These are phyloP conservation scores for Colletotrichum godetiae DNA, from an alignment of 2,329 filamentous ascomycete genomes.

Conservation along the genomic window DNA sequence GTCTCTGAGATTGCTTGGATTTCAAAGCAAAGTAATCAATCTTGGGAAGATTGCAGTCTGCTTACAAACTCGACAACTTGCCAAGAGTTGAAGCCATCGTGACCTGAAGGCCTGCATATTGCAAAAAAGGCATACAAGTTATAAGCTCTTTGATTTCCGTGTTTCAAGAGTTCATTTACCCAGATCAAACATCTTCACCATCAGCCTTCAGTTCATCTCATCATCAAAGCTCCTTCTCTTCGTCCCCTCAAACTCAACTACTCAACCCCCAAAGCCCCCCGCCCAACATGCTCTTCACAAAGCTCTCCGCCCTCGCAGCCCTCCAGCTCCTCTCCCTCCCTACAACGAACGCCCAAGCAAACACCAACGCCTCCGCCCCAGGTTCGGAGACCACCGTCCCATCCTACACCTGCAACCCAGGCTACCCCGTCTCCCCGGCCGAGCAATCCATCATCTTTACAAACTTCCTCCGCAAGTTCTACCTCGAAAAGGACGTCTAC, in stretches of 20 bases:
- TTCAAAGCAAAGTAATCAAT: background rate
- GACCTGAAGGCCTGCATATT: background rate
- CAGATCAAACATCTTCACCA: background rate
- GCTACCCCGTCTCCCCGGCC: conserved; percentile 6
- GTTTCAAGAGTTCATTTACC: background rate
- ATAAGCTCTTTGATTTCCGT: background rate
- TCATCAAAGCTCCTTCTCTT: background rate
- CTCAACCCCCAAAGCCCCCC: background rate
- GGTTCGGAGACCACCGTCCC: background rate
- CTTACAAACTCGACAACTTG: background rate
- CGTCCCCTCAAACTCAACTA: too few relatives aligned
- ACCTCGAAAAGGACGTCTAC: conserved; percentile 2
- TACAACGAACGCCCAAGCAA: background rate
- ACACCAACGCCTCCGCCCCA: background rate
- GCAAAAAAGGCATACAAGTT: background rate
- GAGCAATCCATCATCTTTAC: background rate
- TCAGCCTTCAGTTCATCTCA: background rate
- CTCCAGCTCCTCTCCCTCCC: background rate
- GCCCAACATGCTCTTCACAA: background rate
- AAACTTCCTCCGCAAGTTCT: conserved; percentile 2
- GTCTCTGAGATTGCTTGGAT: background rate
- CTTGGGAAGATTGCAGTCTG: background rate
- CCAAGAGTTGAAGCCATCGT: background rate
- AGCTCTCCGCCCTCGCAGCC: background rate
- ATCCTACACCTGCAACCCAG: conserved; percentile 9